Evolutionary conservation across 2,329 filamentous ascomycete genomes (phyloP), one percentile per base, ranked within the genome.

Genomic region (Colletotrichum eleusines): DNA sequence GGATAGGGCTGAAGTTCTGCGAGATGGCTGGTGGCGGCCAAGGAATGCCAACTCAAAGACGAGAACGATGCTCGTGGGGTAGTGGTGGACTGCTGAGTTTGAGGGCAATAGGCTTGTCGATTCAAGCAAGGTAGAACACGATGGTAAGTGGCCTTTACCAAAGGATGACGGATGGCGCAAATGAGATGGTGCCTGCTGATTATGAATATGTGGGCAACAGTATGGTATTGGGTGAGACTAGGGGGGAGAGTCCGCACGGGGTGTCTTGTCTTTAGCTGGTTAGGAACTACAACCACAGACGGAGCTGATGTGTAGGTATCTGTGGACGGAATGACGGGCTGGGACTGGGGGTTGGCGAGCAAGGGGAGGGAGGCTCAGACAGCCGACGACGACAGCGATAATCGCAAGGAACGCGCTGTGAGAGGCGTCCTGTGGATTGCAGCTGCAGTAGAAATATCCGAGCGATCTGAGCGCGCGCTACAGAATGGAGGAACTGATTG

Each of bases 341-440:
- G n/a, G 4, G 53, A 31, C 50, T 16, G 8, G 50, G 50, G 50
- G 28, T n/a, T 55, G 38, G 26, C 35, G 38, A 33, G 23, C n/a
- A 31, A 59, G 20, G 31, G 62, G 46, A 60, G 63, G 61, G 63
- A 68, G 60, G 60, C 66, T 58, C 51, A 58, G 60, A 54, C 55
- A 40, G 55, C 50, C 54, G 28, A 66, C 35, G 23, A 66, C 55
- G n/a, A 42, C n/a, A 33, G 54, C 33, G 38, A 54, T 20, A 44
- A 63, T 62, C 16, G 42, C 57, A 66, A 58, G 57, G 63, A 61
- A 46, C 48, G 50, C n/a, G 50, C 50, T 62, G 23, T 38, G 33
- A 59, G 38, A 53, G 33, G 55, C 28, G 31, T 35, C 38, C 50
- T 18, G 53, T 31, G 55, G 40, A 65, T 44, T 57, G 35, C 57